phyloP scores from a whole-genome alignment of 805 yeast species.

The Cyberlindnera mississippiensis region DNA sequence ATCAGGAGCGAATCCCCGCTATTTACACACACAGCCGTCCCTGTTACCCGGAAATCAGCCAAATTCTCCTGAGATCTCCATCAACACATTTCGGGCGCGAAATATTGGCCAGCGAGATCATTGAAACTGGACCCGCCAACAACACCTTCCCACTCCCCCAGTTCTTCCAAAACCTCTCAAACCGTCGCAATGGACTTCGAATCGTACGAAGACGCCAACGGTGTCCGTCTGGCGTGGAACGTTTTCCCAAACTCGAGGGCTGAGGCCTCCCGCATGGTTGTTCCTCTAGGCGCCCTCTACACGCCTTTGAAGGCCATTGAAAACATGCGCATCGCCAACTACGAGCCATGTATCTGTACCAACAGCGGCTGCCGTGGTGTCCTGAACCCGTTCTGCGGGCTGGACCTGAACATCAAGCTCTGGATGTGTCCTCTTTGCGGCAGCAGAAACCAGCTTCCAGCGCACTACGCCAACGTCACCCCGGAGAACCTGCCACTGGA shows the following conservation, averaged over 20 bases:
- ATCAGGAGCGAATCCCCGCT: no score
- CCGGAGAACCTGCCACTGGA: slow-evolving; percentile 80
- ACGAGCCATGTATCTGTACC: slow-evolving; percentile 83
- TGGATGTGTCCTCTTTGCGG: slow-evolving; percentile 89
- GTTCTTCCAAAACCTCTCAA: no score
- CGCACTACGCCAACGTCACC: slow-evolving; percentile 72
- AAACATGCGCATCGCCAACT: slow-evolving; percentile 71
- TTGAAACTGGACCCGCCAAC: not conserved
- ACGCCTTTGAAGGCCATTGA: slow-evolving; percentile 87
- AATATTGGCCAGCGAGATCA: slow-evolving; percentile 5
- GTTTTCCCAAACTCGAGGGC: slow-evolving; percentile 84
- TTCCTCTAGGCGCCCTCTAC: slow-evolving; percentile 91
- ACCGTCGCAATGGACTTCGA: slow-evolving; percentile 47
- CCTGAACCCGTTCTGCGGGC: slow-evolving; percentile 80
- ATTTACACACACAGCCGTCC: no score
- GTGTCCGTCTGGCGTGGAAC: slow-evolving; percentile 75
- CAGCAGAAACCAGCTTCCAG: slow-evolving; percentile 74
- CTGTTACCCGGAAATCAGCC: no score
- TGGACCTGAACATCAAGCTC: slow-evolving; percentile 67
- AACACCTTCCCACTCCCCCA: not conserved
- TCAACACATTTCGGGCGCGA: no score
- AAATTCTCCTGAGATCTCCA: no score
- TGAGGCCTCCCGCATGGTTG: slow-evolving; percentile 87
- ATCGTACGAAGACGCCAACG: slow-evolving; percentile 65
- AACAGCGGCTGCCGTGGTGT: slow-evolving; percentile 75